Evolutionary conservation across 352 stramenopile genomes (phyloP).

Genomic region (Pythium biforme): DNA sequence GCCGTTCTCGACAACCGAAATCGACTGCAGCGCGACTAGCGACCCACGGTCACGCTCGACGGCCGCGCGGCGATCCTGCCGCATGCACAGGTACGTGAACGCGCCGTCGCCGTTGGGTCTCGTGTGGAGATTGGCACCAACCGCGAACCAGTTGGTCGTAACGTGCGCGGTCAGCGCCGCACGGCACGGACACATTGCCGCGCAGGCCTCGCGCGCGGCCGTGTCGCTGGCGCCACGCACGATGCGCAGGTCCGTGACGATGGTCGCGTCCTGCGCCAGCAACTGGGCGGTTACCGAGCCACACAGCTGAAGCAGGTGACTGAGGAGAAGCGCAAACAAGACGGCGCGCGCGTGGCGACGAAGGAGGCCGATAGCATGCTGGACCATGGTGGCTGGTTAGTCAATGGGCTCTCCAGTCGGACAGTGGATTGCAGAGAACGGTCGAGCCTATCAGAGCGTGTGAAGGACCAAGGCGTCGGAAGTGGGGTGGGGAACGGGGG

Average conservation of each 20-base stretch:
- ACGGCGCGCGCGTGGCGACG: too few species aligned
- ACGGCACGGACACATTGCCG: slow-evolving; percentile 20
- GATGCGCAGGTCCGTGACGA: slow-evolving; percentile 23
- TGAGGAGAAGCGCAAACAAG: too few species aligned
- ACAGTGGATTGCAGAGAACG: too few species aligned
- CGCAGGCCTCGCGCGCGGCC: slow-evolving; percentile 18
- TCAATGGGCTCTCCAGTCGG: too few species aligned
- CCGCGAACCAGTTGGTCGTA: slow-evolving; percentile 17
- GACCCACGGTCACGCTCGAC: slow-evolving; percentile 1
- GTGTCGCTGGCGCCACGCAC: slow-evolving; percentile 9
- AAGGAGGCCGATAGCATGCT: too few species aligned
- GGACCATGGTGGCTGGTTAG: too few species aligned
- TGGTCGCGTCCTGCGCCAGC: not conserved
- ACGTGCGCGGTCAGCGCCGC: slow-evolving; percentile 14
- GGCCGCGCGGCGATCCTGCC: slow-evolving; percentile 16
- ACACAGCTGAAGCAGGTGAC: too few species aligned
- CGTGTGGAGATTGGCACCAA: slow-evolving; percentile 15
- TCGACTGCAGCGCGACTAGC: slow-evolving; percentile 14
- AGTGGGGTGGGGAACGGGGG: too few species aligned
- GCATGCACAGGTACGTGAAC: slow-evolving; percentile 22
- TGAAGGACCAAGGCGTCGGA: too few species aligned
- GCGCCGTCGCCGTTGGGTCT: not conserved
- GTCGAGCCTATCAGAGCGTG: too few species aligned
- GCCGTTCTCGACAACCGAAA: slow-evolving; percentile 1
- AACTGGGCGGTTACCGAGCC: too few species aligned